Conservation (phyloP, 768 basidiomycete genomes). For the Russula brevipes region DNA sequence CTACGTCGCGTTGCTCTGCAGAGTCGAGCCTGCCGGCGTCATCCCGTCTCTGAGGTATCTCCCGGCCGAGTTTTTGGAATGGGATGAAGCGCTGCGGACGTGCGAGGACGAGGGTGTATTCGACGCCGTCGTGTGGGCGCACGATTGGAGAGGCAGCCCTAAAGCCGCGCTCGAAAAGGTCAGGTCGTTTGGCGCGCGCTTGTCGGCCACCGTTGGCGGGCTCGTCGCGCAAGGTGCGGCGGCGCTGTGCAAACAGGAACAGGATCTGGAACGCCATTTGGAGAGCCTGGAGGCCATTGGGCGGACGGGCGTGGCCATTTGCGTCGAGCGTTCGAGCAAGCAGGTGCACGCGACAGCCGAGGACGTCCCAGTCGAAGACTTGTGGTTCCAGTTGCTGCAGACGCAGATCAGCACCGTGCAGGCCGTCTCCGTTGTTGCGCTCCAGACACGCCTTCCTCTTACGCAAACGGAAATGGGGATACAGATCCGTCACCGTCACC, state of each 20-base stretch:
- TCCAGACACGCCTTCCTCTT: conserved; percentile 18
- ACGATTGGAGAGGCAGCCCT: conserved; percentile 59
- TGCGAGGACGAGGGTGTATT: conserved; percentile 66
- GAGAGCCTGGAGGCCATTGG: conserved; percentile 55
- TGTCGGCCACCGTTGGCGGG: conserved; percentile 44
- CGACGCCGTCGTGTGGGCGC: conserved; percentile 79
- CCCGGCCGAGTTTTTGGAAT: conserved; percentile 50
- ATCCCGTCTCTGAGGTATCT: conserved; percentile 56
- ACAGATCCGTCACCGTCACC: conserved; percentile 19
- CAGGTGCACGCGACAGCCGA: conserved; percentile 28
- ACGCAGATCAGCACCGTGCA: conserved; percentile 81
- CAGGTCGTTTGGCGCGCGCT: conserved; percentile 49
- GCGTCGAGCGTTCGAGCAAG: conserved; percentile 53
- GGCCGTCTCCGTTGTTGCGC: conserved; percentile 47
- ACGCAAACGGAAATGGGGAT: neutral
- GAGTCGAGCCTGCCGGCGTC: conserved; percentile 58
- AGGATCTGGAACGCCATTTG: conserved; percentile 35
- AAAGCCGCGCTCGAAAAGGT: conserved; percentile 62
- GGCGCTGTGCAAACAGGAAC: neutral
- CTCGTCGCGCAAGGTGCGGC: conserved; percentile 28
- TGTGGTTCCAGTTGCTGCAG: conserved; percentile 84
- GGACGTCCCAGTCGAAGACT: conserved; percentile 59
- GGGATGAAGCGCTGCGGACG: conserved; percentile 47
- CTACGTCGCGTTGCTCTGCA: conserved; percentile 72
- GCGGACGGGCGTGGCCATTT: conserved; percentile 59